Conservation (phyloP, 805 yeast genomes). For the Saturnispora kantuleensis region DNA sequence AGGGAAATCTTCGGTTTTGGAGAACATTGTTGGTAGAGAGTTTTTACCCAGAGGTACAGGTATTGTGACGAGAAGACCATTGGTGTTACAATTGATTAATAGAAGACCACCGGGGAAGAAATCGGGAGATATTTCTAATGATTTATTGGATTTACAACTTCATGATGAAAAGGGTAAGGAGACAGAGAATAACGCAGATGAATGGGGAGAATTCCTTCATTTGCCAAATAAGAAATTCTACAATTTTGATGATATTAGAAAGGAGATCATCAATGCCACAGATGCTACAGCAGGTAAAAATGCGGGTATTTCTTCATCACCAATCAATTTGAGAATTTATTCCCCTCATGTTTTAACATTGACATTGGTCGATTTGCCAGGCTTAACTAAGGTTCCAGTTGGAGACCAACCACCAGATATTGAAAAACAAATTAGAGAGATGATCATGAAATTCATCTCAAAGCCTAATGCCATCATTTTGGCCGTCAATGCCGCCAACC, state of each 20-base stretch:
- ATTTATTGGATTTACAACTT: constrained; percentile 36
- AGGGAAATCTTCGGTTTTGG: constrained; percentile 84
- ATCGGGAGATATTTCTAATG: constrained; percentile 21
- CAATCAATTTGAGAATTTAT: constrained; percentile 85
- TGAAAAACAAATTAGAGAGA: constrained; percentile 86
- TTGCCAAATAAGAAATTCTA: constrained; percentile 79
- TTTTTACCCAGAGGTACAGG: constrained; percentile 90
- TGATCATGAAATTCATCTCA: constrained; percentile 86
- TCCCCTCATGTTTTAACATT: constrained; percentile 91
- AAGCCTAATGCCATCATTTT: constrained; percentile 92
- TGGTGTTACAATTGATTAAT: constrained; percentile 73
- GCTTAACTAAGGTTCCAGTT: constrained; percentile 95
- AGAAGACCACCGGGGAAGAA: constrained; percentile 33
- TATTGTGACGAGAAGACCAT: constrained; percentile 83
- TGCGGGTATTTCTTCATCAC: constrained; percentile 84
- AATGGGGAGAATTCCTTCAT: constrained; percentile 98
- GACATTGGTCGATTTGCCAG: constrained; percentile 94
- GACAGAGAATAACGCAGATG: constrained; percentile 65
- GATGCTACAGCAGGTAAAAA: constrained; percentile 73
- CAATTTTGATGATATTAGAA: constrained; percentile 81
- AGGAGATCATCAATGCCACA: constrained; percentile 86
- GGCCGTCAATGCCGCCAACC: constrained; percentile 93
- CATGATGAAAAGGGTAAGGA: constrained; percentile 36
- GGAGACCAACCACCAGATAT: constrained; percentile 98
- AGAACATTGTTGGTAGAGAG: constrained; percentile 85